Conservation (phyloP, 2,329 filamentous ascomycete genomes). For the Trichoderma sp. region DNA sequence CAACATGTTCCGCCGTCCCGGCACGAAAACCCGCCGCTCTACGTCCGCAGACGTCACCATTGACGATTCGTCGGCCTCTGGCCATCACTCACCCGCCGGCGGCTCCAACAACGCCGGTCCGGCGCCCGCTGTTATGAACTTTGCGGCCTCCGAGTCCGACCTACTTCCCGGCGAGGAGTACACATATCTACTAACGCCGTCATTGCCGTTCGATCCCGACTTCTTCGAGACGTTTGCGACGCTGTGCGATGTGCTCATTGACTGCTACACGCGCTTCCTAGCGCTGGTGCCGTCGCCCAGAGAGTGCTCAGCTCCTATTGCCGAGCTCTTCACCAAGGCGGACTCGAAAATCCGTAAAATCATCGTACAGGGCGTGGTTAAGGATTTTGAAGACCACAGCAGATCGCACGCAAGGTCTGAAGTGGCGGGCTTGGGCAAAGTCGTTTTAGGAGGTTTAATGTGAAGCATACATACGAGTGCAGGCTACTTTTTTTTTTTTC, state of each 20-base stretch:
- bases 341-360: slow-evolving; percentile 85
- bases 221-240: slow-evolving; percentile 97
- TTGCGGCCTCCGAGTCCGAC: slow-evolving; percentile 61
- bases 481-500: background rate
- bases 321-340: slow-evolving; percentile 85
- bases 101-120: slow-evolving; percentile 26
- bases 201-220: slow-evolving; percentile 91
- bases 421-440: slow-evolving; percentile 79
- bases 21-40: slow-evolving; percentile 56
- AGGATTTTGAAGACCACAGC: slow-evolving; percentile 90
- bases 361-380: slow-evolving; percentile 79
- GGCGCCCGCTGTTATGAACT: slow-evolving; percentile 50
- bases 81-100: background rate
- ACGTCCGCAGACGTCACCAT: slow-evolving; percentile 45
- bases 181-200: slow-evolving; percentile 82
- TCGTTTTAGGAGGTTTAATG: slow-evolving; percentile 86
- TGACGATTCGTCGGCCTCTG: slow-evolving; percentile 27
- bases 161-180: slow-evolving; percentile 83
- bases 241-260: slow-evolving; percentile 90
- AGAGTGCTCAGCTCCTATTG: slow-evolving; percentile 67
- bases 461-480: slow-evolving; percentile 32
- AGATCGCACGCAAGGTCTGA: slow-evolving; percentile 74
- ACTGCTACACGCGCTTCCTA: slow-evolving; percentile 80
- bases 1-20: slow-evolving; percentile 74
- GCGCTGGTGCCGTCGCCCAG: slow-evolving; percentile 71